Percentiles rank a stretch among this genome's conserved stretches.
Evolutionary conservation across 495 filamentous ascomycete genomes (phyloP).

Genomic region (Penicillium chermesinum): DNA sequence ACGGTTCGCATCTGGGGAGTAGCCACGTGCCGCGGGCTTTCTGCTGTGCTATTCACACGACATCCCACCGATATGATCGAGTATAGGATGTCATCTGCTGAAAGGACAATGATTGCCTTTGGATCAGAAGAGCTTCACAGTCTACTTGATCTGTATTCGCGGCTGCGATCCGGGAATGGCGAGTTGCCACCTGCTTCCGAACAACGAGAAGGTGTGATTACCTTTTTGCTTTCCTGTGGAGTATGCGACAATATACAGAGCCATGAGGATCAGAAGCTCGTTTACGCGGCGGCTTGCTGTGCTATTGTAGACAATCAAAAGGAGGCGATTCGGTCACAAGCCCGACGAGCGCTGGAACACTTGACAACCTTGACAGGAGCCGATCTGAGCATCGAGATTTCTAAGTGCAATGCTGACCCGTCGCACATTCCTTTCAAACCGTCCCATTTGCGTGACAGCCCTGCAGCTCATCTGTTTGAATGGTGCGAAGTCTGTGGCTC

Average conservation of each 20-base stretch:
- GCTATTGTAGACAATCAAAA: constrained; percentile 28
- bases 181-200: constrained; percentile 9
- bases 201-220: constrained; percentile 23
- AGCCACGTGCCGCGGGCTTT: constrained; percentile 33
- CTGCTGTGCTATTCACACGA: constrained; percentile 39
- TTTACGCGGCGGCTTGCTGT: constrained; percentile 38
- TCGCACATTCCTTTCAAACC: constrained; percentile 22
- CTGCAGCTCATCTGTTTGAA: constrained; percentile 33
- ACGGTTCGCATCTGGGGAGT: constrained; percentile 48
- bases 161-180: constrained; percentile 6
- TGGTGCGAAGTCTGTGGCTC: constrained; percentile 45
- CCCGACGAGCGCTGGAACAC: constrained; percentile 26
- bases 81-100: constrained; percentile 39
- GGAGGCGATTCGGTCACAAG: constrained; percentile 20
- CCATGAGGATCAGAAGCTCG: constrained; percentile 23
- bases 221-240: constrained; percentile 25
- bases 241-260: constrained; percentile 7
- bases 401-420: constrained; percentile 17
- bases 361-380: constrained; percentile 22
- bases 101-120: constrained; percentile 36
- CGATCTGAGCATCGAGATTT: constrained; percentile 31
- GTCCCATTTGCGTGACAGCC: constrained; percentile 15
- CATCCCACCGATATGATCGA: constrained; percentile 52
- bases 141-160: not conserved
- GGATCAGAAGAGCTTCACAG: constrained; percentile 11